Conservation (phyloP, 2,329 filamentous ascomycete genomes). For the Phoma sp. region DNA sequence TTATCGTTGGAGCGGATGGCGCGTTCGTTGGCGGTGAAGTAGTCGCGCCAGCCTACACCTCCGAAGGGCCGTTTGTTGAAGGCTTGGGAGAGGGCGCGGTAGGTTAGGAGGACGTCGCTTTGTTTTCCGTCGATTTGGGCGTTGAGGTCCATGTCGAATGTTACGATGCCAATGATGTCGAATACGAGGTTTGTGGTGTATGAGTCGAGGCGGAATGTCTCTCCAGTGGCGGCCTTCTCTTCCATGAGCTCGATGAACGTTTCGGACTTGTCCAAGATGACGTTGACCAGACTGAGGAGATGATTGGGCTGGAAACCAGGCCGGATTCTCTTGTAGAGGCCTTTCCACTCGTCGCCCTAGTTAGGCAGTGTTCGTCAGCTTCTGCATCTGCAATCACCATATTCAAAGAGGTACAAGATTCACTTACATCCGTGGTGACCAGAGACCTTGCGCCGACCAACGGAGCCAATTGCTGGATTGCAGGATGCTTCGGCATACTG, state of each 20-base stretch:
- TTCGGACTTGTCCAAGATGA: slow-evolving; percentile 38
- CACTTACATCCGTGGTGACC: slow-evolving; percentile 27
- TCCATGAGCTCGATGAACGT: slow-evolving; percentile 32
- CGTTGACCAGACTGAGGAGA: slow-evolving; percentile 20
- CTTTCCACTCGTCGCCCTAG: slow-evolving; percentile 23
- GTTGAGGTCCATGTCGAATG: slow-evolving; percentile 25
- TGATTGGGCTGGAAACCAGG: slow-evolving; percentile 25
- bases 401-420: not conserved
- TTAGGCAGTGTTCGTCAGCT: not conserved
- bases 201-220: slow-evolving; percentile 21
- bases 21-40: slow-evolving; percentile 26
- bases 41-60: slow-evolving; percentile 18
- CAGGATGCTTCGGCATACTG: slow-evolving; percentile 29
- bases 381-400: not conserved
- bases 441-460: slow-evolving; percentile 26
- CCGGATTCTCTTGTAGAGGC: slow-evolving; percentile 19
- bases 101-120: slow-evolving; percentile 23
- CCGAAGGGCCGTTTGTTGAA: slow-evolving; percentile 27
- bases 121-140: slow-evolving; percentile 24
- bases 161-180: slow-evolving; percentile 32
- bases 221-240: slow-evolving; percentile 14
- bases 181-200: slow-evolving; percentile 28
- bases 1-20: slow-evolving; percentile 18
- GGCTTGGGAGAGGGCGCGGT: slow-evolving; percentile 24
- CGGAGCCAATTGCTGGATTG: slow-evolving; percentile 22